A percentile compares a stretch with the other conserved stretches of the same genome.
Conservation (phyloP, 179 eudicot species). For the Gypsophila paniculata region DNA sequence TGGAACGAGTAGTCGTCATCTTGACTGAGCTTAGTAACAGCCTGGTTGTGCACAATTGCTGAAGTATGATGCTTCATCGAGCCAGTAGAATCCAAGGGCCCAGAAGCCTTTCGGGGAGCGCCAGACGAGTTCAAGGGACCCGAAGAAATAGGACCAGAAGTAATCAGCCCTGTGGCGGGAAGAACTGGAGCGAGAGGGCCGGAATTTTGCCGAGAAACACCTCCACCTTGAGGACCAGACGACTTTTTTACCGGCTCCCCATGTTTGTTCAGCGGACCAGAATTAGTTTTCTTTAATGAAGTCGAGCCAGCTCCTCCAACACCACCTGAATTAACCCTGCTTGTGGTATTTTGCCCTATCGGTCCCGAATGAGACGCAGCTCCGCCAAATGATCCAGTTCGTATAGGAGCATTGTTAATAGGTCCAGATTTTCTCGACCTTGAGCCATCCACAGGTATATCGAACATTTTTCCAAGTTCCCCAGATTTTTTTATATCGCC, state of each 20-base stretch:
- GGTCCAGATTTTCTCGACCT: conserved; percentile 87
- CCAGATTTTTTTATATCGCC: conserved; percentile 94
- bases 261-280: conserved; percentile 88
- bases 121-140: conserved; percentile 87
- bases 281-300: conserved; percentile 70
- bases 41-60: conserved; percentile 62
- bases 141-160: conserved; percentile 85
- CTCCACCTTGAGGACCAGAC: conserved; percentile 86
- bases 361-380: conserved; percentile 74
- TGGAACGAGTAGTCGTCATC: conserved; percentile 73
- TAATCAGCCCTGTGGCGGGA: conserved; percentile 85
- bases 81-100: conserved; percentile 60
- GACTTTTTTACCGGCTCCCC: conserved; percentile 87
- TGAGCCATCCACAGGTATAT: conserved; percentile 66
- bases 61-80: conserved; percentile 51
- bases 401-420: conserved; percentile 57
- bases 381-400: conserved; percentile 85
- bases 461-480: conserved; percentile 95
- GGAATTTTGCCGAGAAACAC: conserved; percentile 75
- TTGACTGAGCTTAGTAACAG: conserved; percentile 72
- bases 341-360: conserved; percentile 49
- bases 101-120: conserved; percentile 79
- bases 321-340: conserved; percentile 50
- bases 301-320: conserved; percentile 55
- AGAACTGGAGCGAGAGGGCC: conserved; percentile 86